Evolutionary conservation across 2,329 filamentous ascomycete genomes (phyloP).

Genomic region (Epichloe festucae): DNA sequence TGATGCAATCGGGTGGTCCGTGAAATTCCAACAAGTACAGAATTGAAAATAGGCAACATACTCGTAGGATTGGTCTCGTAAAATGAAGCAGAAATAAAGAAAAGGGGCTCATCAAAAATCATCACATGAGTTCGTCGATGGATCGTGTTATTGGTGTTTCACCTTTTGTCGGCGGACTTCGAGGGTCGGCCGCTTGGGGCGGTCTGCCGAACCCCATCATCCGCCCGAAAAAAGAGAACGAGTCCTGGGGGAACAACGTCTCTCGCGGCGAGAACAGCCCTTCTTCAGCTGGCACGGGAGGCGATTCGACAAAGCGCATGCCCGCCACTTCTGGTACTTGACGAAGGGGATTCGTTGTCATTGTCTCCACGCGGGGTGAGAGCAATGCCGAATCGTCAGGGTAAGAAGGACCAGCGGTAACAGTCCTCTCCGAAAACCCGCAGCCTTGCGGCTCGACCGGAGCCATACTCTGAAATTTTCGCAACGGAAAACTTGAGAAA

Average conservation of each 20-base stretch:
- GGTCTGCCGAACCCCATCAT: constrained; percentile 33
- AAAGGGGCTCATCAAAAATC: neutral
- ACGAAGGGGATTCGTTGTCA: constrained; percentile 56
- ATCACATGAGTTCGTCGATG: constrained; percentile 63
- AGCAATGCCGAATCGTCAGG: constrained; percentile 44
- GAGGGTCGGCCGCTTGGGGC: constrained; percentile 46
- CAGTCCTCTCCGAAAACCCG: constrained; percentile 19
- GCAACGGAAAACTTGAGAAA: constrained; percentile 3
- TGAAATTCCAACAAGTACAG: neutral
- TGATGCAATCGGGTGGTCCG: neutral
- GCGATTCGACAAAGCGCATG: constrained; percentile 39
- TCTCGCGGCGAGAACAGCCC: constrained; percentile 41
- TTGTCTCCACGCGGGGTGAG: constrained; percentile 60
- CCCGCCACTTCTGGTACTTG: constrained; percentile 29
- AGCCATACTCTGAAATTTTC: constrained; percentile 3
- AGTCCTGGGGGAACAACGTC: constrained; percentile 37
- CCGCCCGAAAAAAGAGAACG: constrained; percentile 38
- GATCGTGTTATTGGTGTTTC: constrained; percentile 64
- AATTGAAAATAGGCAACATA: neutral
- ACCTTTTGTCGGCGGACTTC: constrained; percentile 62
- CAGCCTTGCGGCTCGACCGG: constrained; percentile 7
- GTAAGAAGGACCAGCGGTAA: constrained; percentile 21
- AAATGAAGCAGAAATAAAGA: neutral
- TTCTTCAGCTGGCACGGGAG: constrained; percentile 38
- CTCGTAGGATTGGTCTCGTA: neutral